phyloP scores from a whole-genome alignment of 352 stramenopile genomes.

The Phytophthora pini region DNA sequence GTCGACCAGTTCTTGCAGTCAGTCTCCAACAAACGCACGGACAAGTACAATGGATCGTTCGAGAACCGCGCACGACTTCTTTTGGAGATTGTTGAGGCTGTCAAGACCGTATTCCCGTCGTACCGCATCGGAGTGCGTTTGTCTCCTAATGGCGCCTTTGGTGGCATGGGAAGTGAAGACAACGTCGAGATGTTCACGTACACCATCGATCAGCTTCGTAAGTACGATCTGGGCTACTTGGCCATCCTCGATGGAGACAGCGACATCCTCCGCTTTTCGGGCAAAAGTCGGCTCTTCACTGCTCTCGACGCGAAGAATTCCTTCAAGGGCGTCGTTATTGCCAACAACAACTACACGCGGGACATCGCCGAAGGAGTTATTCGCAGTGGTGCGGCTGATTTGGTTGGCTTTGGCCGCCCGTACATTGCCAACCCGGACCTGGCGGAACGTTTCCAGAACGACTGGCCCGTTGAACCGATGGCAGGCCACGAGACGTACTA shows the following conservation, averaged over 20 bases:
- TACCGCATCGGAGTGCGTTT: constrained; percentile 42
- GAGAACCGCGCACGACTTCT: constrained; percentile 60
- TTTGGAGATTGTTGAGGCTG: constrained; percentile 64
- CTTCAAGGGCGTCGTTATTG: constrained; percentile 45
- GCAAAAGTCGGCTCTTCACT: constrained; percentile 32
- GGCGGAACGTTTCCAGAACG: constrained; percentile 29
- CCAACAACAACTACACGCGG: constrained; percentile 44
- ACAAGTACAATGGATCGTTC: constrained; percentile 51
- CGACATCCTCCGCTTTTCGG: constrained; percentile 17
- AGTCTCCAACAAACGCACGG: constrained; percentile 71
- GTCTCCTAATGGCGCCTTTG: constrained; percentile 29
- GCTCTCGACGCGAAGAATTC: constrained; percentile 36
- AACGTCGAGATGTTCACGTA: constrained; percentile 52
- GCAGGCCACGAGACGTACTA: constrained; percentile 18
- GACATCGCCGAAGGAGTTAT: constrained; percentile 42
- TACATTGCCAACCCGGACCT: constrained; percentile 71
- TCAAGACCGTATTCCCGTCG: constrained; percentile 39
- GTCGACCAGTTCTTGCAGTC: constrained; percentile 90
- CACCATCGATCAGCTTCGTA: constrained; percentile 37
- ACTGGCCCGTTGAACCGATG: constrained; percentile 19
- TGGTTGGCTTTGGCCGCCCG: constrained; percentile 51
- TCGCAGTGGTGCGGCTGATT: constrained; percentile 37
- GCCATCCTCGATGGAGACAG: constrained; percentile 27
- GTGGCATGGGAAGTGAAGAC: constrained; percentile 36
- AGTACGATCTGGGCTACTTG: constrained; percentile 43